These are phyloP conservation scores for Saksenaea vasiformis DNA, from an alignment of 371 early-diverging fungal genomes.

Conservation along the genomic window DNA sequence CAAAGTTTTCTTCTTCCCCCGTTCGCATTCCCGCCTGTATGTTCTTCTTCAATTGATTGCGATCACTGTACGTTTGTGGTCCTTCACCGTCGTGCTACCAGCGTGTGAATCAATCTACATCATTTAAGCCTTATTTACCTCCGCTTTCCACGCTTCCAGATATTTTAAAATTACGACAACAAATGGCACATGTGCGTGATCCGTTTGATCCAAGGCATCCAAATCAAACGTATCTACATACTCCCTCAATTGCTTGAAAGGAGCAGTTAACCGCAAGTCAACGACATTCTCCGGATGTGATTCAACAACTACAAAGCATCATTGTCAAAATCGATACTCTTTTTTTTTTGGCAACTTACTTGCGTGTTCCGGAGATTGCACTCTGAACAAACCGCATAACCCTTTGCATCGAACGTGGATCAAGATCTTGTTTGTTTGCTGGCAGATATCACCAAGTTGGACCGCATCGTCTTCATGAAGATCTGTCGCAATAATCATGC, in stretches of 20 bases:
- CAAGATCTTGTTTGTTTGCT: conserved; percentile 62
- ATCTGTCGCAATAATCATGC: conserved; percentile 74
- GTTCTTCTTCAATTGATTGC: conserved; percentile 65
- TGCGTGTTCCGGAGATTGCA: conserved; percentile 76
- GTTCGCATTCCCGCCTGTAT: conserved; percentile 59
- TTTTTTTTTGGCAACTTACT: conserved; percentile 36
- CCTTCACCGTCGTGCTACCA: conserved; percentile 48
- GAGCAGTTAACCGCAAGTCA: conserved; percentile 83
- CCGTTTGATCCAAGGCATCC: conserved; percentile 62
- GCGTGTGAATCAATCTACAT: not conserved
- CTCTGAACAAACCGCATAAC: conserved; percentile 70
- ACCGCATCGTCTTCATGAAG: conserved; percentile 57
- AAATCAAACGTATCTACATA: conserved; percentile 70
- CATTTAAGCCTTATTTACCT: conserved; percentile 4
- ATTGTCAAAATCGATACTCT: not conserved
- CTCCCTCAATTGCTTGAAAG: conserved; percentile 71
- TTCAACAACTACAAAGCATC: conserved; percentile 72
- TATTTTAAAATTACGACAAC: conserved; percentile 78
- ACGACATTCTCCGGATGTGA: conserved; percentile 78
- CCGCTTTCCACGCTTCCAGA: conserved; percentile 67
- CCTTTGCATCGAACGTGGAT: conserved; percentile 74
- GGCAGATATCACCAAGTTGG: conserved; percentile 63
- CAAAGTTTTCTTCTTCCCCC: conserved; percentile 85
- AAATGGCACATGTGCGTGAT: conserved; percentile 84
- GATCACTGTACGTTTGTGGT: conserved; percentile 64